Evolutionary conservation across 164 flowering plant species (phyloP), one percentile per base, ranked within the genome.

Genomic region (Macadamia tetraphylla): DNA sequence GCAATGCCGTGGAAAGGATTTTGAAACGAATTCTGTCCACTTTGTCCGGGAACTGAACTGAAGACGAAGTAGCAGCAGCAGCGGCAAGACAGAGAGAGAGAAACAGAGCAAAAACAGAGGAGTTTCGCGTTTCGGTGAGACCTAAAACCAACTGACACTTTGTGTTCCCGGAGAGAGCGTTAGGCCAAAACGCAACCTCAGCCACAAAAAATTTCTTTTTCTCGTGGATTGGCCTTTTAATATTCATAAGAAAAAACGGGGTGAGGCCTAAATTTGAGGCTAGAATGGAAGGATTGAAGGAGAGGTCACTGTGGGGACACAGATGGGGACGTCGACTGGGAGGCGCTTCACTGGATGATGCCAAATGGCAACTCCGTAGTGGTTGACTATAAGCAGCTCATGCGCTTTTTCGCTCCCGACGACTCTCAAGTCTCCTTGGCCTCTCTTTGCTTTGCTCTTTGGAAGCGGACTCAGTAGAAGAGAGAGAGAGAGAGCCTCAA

Each of bases 181-280:
- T 29, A 56, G 40, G 17, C 1, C 6, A 4, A 29, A 75, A 73
- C 73, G 70, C 63, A 87, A 83, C 80, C 80, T 79, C 79, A 81
- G 91, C 91, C 91, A 87, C 91, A 67, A 83, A 46, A 69, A 73
- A 23, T 23, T 23, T 23, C 23, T 23, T 23, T 74, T 79, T 74
- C 42, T 31, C 30, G 66, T 62, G 68, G 72, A 73, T 78, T 23
- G 0, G 23, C 23, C 23, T 23, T 23, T 23, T 23, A 23, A 77
- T 70, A 49, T 67, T 74, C 78, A 58, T 62, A 9, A 23, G 9
- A 29, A 57, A 68, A 70, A 66, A 65, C 49, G 46, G 30, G 49
- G 40, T 23, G 23, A 23, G 43, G 61, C 58, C 69, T 67, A 48
- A 49, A 8, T 35, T 84, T 75, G 87, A 83, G 88, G 90, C 87